Percentiles rank a stretch among this genome's conserved stretches.
These are phyloP conservation scores for Huntiella moniliformis DNA, from an alignment of 2,329 filamentous ascomycete genomes.

Conservation along the genomic window DNA sequence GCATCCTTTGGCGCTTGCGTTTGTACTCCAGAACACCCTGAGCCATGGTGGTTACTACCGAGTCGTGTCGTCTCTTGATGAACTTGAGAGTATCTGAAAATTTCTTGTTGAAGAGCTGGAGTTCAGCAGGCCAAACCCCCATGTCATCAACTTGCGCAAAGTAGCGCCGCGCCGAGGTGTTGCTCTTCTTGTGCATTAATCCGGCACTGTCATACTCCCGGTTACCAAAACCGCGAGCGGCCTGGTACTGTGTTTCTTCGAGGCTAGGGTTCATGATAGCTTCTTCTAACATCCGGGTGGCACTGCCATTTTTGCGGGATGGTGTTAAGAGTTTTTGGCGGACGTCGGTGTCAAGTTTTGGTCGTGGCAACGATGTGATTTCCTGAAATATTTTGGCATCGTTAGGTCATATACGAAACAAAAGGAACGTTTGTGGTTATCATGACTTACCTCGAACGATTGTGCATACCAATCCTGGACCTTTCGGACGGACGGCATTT, in stretches of 20 bases:
- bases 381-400: conserved; percentile 36
- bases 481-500: conserved; percentile 91
- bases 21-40: conserved; percentile 98
- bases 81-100: conserved; percentile 78
- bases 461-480: conserved; percentile 98
- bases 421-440: background rate
- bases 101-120: conserved; percentile 81
- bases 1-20: conserved; percentile 85
- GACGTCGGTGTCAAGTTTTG: conserved; percentile 55
- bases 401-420: conserved; percentile 8
- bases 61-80: conserved; percentile 91
- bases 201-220: conserved; percentile 28
- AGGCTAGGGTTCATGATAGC: conserved; percentile 83
- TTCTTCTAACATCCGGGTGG: conserved; percentile 53
- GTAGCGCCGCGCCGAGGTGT: conserved; percentile 47
- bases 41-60: conserved; percentile 93
- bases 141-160: conserved; percentile 91
- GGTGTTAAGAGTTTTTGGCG: conserved; percentile 62
- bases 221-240: conserved; percentile 29
- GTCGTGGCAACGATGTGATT: conserved; percentile 71
- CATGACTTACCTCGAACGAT: conserved; percentile 71
- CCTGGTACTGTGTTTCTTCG: conserved; percentile 60
- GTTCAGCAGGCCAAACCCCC: conserved; percentile 79
- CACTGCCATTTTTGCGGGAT: conserved; percentile 33
- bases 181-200: conserved; percentile 29